These are phyloP conservation scores for Onygena corvina DNA, from an alignment of 2,329 filamentous ascomycete species.

Conservation along the genomic window DNA sequence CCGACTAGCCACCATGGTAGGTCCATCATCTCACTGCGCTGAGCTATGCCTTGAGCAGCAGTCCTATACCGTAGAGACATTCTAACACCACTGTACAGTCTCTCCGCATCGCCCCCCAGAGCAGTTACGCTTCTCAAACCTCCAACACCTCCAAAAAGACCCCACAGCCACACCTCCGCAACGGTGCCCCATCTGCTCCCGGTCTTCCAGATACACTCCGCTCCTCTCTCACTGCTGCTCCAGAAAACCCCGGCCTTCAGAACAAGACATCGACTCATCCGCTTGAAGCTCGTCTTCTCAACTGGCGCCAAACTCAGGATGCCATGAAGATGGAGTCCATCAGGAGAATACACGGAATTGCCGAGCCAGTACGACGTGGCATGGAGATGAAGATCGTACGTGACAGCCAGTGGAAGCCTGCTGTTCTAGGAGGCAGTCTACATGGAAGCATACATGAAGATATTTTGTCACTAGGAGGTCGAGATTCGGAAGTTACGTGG, in stretches of 20 bases:
- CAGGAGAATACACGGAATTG: conserved; percentile 77
- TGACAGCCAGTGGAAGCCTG: conserved; percentile 62
- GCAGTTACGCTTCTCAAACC: conserved; percentile 54
- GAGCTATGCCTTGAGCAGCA: no score
- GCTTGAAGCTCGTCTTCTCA: conserved; percentile 75
- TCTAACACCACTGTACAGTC: conserved; percentile 43
- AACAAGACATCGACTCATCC: conserved; percentile 56
- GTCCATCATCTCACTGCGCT: background rate
- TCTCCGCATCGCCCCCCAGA: conserved; percentile 74
- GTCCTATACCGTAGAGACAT: background rate
- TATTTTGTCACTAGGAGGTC: conserved; percentile 56
- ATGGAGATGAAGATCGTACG: conserved; percentile 91
- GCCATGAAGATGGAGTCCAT: conserved; percentile 76
- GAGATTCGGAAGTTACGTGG: conserved; percentile 70
- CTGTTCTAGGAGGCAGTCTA: conserved; percentile 49
- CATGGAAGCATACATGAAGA: conserved; percentile 69
- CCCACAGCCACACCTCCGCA: conserved; percentile 44
- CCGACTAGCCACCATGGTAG: background rate
- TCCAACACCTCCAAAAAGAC: conserved; percentile 49
- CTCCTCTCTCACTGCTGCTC: conserved; percentile 58
- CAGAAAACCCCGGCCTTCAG: conserved; percentile 33
- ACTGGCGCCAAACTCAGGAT: conserved; percentile 86
- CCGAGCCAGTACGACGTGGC: conserved; percentile 77
- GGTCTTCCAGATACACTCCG: conserved; percentile 91
- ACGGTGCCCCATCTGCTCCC: conserved; percentile 75